A percentile compares a stretch with the other conserved stretches of the same genome.
phyloP scores from a whole-genome alignment of 2,329 filamentous ascomycete genomes.

The Diplodia intermedia region DNA sequence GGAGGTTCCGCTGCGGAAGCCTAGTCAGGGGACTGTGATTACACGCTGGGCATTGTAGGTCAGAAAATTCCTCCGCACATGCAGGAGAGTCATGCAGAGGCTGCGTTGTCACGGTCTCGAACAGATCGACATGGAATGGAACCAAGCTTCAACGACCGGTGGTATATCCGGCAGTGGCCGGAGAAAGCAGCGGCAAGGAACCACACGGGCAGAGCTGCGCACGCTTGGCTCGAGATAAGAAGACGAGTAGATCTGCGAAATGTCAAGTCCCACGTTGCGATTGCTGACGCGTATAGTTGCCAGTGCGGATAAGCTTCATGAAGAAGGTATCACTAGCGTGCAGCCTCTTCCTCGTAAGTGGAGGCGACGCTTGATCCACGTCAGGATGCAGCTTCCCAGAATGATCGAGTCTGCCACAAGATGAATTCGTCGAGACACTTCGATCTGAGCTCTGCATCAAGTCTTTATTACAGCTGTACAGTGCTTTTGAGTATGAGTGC shows the following conservation, averaged over 20 bases:
- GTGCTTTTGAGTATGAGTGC: neutral
- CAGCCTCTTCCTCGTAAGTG: neutral
- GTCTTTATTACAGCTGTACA: neutral
- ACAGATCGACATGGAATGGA: conserved; percentile 8
- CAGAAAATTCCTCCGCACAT: neutral
- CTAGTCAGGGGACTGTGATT: neutral
- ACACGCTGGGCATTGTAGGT: neutral
- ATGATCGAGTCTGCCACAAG: neutral
- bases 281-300: neutral
- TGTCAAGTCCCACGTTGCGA: neutral
- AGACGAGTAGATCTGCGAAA: neutral
- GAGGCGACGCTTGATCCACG: too few species aligned
- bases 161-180: neutral
- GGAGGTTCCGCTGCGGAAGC: neutral
- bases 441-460: neutral
- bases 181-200: neutral
- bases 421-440: neutral
- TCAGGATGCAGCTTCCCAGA: neutral
- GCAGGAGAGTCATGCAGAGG: neutral
- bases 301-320: neutral
- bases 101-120: neutral
- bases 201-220: neutral
- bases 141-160: neutral
- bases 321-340: neutral
- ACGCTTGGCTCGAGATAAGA: neutral